Percentiles rank a stretch among this genome's conserved stretches.
phyloP scores from a whole-genome alignment of 257 asterid species.

The Anisodus tanguticus region DNA sequence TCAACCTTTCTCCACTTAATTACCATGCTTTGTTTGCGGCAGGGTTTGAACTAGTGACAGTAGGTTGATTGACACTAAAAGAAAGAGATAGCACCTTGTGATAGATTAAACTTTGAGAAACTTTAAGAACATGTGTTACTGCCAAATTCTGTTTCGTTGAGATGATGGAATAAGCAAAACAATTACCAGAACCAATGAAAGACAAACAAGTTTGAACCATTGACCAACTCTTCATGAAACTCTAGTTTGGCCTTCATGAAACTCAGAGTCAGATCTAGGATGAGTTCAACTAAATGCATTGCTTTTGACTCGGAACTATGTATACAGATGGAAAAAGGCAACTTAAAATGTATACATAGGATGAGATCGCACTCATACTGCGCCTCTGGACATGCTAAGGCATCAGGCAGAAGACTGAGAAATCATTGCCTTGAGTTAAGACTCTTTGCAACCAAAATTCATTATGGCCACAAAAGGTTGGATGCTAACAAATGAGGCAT shows the following conservation, averaged over 20 bases:
- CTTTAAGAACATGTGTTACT: too few relatives aligned
- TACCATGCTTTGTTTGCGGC: neutral
- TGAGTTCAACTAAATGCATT: too few relatives aligned
- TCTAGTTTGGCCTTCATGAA: too few relatives aligned
- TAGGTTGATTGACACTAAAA: neutral
- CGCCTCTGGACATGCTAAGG: neutral
- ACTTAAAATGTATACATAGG: neutral
- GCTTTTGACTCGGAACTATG: too few relatives aligned
- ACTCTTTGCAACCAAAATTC: constrained; percentile 46
- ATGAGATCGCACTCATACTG: neutral
- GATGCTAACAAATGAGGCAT: constrained; percentile 46
- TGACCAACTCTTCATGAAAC: too few relatives aligned
- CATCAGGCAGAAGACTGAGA: neutral
- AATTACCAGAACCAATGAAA: too few relatives aligned
- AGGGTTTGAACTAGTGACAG: neutral
- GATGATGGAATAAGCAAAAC: too few relatives aligned
- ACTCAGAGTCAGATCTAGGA: too few relatives aligned
- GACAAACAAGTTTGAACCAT: too few relatives aligned
- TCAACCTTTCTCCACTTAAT: neutral
- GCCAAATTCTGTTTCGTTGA: too few relatives aligned
- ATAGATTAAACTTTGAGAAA: too few relatives aligned
- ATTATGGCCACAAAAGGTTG: constrained; percentile 46
- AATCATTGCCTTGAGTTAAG: constrained; percentile 1
- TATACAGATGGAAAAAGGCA: neutral
- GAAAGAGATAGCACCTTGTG: too few relatives aligned